Percentiles rank a stretch among this genome's conserved stretches.
Conservation (phyloP, 148 eudicot genomes). For the Gaultheria prostrata region DNA sequence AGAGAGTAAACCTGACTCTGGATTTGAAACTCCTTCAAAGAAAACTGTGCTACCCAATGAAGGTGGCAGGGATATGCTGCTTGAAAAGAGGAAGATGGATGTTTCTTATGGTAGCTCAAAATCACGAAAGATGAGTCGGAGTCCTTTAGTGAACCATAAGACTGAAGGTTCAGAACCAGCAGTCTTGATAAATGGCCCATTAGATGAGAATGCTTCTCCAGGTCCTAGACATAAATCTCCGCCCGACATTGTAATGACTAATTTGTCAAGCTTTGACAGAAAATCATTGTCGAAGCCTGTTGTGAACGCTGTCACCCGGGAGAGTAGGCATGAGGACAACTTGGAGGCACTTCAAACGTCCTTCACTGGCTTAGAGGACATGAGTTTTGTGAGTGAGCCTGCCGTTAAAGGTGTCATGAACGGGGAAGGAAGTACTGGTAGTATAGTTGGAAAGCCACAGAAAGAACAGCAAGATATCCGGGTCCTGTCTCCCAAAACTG, state of each 20-base stretch:
- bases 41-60: constrained; percentile 14
- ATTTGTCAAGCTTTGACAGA: constrained; percentile 18
- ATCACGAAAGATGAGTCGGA: constrained; percentile 27
- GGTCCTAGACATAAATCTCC: constrained; percentile 20
- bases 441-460: constrained; percentile 22
- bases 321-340: constrained; percentile 18
- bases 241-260: constrained; percentile 16
- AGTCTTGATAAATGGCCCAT: constrained; percentile 21
- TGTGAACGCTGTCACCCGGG: constrained; percentile 20
- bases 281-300: constrained; percentile 17
- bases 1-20: constrained; percentile 19
- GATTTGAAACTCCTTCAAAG: constrained; percentile 21
- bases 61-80: constrained; percentile 18
- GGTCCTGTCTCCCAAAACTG: constrained; percentile 25
- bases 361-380: constrained; percentile 10
- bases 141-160: constrained; percentile 21
- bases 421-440: neutral
- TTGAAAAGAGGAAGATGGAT: constrained; percentile 51
- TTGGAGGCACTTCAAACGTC: constrained; percentile 14
- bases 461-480: constrained; percentile 26
- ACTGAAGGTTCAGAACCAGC: constrained; percentile 27
- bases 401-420: constrained; percentile 17
- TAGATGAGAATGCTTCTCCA: constrained; percentile 22
- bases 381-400: constrained; percentile 7
- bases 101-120: constrained; percentile 38